Evolutionary conservation across 805 yeast species (phyloP), one percentile per base, ranked within the genome.

Genomic region (Ogataea glucozyma): DNA sequence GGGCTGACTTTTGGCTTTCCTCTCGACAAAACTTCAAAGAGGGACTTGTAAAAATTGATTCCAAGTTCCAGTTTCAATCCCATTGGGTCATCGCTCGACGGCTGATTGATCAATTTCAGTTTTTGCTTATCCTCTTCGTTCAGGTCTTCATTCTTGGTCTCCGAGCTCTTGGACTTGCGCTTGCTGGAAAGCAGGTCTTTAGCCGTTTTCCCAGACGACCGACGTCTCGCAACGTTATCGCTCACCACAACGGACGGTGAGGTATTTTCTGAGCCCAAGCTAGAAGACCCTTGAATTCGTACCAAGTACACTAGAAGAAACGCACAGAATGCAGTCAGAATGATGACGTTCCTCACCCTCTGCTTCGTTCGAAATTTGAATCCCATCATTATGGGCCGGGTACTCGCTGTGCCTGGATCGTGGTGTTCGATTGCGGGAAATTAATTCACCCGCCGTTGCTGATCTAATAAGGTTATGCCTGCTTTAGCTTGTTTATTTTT

Each of bases 1-100:
- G 65, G 61, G 0, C 60, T 56, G 3, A 76, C 62, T 5, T 61
- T 51, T 1, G 88, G 88, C 48, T 63, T 66, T 10, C 74, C 73
- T 13, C 64, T 34, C 4, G 36, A 11, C 7, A 57, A 31, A 3
- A 67, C 61, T 4, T 66, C 58, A 49, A 79, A 75, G 8, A 79
- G 67, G 1, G 54, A 44, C 18, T 65, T 60, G 53, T 71, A 78
- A 47, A 72, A 73, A 16, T 62, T 56, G 49, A 73, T 74, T 5
- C 73, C 73, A 21, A 57, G 41, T 21, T 58, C 57, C 37, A 70
- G 45, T 29, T 64, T 52, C 7, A 66, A 52, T 0, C 68, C 67
- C 19, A 60, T 51, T 29, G 59, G 60, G 40, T 67, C 72, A 14
- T 56, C 54, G 9, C 53, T 60, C 29, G 59, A 45, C 14, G 56